Evolutionary conservation across 768 basidiomycete species (phyloP), one percentile per base, ranked within the genome.

Genomic region (Boletus sp.): DNA sequence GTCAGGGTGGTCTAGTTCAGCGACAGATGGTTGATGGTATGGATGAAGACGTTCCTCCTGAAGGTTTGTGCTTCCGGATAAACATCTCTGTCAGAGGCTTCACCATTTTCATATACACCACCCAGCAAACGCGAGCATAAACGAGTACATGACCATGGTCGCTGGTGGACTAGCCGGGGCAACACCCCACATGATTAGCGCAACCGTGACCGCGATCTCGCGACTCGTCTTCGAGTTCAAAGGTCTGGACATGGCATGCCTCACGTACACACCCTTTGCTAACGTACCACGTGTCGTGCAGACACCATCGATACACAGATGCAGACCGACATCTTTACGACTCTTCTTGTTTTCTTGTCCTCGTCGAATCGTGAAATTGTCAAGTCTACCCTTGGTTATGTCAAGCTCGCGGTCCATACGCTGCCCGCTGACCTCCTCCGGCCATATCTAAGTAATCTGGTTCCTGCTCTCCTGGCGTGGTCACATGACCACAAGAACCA

Each of bases 401-500:
- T 96, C 73, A 98, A 98, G 69, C 87, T 99, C 39, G 84, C 87
- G 8, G 85, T 95, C 57, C 94, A 98, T 64, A 87, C 92, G 0
- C 79, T 98, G 25, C 80, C 93, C 0, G 61, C 76, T 0, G 80
- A 87, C 4, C 71, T 91, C 55, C 75, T 97, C 42, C 80, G 79
- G n/a, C 89, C 88, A 0, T 85, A 95, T 61, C 77, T 99, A 9
- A 76, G 79, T 25, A 77, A 77, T 23, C 78, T 98, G 23, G 90
- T 98, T 0, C 90, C 93, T 1, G 88, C 87, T 0, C 79, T 99
- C 13, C 76, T 98, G 33, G 79, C 78, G 43, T 96, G 97, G 93
- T 92, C 93, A 6, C 93, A 97, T 66, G 95, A 98, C 66, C 96
- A 98, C 74, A 96, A 96, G 70, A 98, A 98, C 64, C 97, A 98